These are phyloP conservation scores for Didymella glomerata DNA, from an alignment of 2,329 filamentous ascomycete genomes.

Conservation along the genomic window DNA sequence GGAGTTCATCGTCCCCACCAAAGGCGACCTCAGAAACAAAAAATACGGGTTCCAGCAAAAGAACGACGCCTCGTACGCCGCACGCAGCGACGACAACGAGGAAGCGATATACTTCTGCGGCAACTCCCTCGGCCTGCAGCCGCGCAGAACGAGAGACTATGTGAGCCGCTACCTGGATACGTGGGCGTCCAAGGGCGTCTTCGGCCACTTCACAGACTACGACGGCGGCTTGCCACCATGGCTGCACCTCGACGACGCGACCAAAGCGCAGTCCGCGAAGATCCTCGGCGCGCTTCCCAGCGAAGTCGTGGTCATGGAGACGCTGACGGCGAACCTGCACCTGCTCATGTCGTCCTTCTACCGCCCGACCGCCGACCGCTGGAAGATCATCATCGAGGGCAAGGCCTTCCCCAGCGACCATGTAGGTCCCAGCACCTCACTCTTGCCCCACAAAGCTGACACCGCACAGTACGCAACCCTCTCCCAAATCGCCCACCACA, in stretches of 20 bases:
- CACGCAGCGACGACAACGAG: slow-evolving; percentile 32
- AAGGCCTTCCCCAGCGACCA: slow-evolving; percentile 91
- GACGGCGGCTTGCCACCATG: slow-evolving; percentile 75
- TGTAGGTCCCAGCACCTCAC: slow-evolving; percentile 52
- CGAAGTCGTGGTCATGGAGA: slow-evolving; percentile 90
- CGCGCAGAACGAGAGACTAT: slow-evolving; percentile 70
- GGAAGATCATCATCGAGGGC: slow-evolving; percentile 88
- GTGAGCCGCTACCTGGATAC: slow-evolving; percentile 78
- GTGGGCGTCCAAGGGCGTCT: slow-evolving; percentile 85
- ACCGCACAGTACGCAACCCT: slow-evolving; percentile 75
- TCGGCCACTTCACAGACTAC: slow-evolving; percentile 79
- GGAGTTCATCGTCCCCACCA: slow-evolving; percentile 81
- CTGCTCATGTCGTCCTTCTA: slow-evolving; percentile 87
- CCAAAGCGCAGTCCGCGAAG: slow-evolving; percentile 72
- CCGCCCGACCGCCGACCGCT: slow-evolving; percentile 68
- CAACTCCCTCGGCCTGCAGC: slow-evolving; percentile 88
- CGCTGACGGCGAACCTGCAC: slow-evolving; percentile 82
- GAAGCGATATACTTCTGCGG: slow-evolving; percentile 83
- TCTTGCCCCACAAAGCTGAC: not conserved
- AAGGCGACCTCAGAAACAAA: slow-evolving; percentile 72
- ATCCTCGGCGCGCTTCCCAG: slow-evolving; percentile 76
- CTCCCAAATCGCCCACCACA: slow-evolving; percentile 77
- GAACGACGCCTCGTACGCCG: slow-evolving; percentile 29
- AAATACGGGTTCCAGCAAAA: slow-evolving; percentile 48
- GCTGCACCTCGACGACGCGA: slow-evolving; percentile 80